Conservation (phyloP, 768 basidiomycete species). For the Crucibulum laeve region DNA sequence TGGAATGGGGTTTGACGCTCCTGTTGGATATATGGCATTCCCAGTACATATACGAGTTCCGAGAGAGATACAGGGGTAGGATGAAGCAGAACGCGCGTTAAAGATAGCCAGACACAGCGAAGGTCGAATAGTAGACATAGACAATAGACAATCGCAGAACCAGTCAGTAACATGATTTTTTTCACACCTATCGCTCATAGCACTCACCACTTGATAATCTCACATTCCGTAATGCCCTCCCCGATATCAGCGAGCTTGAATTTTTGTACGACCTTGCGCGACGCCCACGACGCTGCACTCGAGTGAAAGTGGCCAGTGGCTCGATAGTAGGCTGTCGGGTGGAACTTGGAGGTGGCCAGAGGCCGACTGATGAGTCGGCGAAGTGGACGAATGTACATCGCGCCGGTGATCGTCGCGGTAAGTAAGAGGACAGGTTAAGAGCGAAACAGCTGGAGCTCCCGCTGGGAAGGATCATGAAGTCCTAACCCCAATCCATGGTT, state of each 20-base stretch:
- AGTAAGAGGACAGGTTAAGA: too few species aligned
- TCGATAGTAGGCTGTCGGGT: conserved; percentile 29
- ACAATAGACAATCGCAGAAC: too few species aligned
- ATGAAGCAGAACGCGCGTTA: background rate
- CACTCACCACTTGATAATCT: conserved; percentile 80
- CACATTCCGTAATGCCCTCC: conserved; percentile 88
- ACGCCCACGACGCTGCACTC: conserved; percentile 21
- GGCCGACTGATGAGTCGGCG: conserved; percentile 26
- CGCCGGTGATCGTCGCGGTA: too few species aligned
- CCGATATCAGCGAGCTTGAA: conserved; percentile 86
- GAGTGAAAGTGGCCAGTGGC: too few species aligned
- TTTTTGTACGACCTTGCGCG: conserved; percentile 38
- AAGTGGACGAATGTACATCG: conserved; percentile 30
- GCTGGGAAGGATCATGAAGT: too few species aligned
- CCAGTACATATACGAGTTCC: background rate
- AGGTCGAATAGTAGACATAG: too few species aligned
- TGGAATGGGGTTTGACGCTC: conserved; percentile 52
- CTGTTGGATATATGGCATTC: conserved; percentile 30
- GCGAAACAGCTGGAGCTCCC: too few species aligned
- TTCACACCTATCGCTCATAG: too few species aligned
- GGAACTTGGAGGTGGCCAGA: conserved; percentile 22
- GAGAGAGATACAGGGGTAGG: background rate
- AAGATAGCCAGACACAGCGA: conserved; percentile 1
- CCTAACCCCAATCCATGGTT: too few species aligned
- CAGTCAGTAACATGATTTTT: too few species aligned